Percentiles rank a stretch among this genome's conserved stretches.
Conservation (phyloP, 768 basidiomycete genomes). For the Boletus subcaerulescens region DNA sequence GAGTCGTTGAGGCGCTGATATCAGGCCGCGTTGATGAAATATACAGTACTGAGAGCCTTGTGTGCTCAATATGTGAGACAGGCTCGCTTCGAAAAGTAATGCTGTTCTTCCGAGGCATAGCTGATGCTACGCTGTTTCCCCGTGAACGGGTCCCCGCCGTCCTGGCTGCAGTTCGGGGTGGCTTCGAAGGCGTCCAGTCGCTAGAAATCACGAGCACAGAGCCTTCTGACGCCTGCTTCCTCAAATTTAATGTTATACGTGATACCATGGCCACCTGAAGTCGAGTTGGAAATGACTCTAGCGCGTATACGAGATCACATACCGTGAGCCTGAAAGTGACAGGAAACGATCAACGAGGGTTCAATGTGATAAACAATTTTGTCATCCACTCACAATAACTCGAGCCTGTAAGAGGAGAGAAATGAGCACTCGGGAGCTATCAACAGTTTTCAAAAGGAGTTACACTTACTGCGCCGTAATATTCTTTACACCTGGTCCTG, state of each 20-base stretch:
- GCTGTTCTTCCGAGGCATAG: not conserved
- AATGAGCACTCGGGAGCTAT: not conserved
- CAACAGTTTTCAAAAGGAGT: not conserved
- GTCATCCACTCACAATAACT: constrained; percentile 39
- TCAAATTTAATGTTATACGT: constrained; percentile 61
- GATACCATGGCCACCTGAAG: constrained; percentile 63
- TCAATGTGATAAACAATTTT: not conserved
- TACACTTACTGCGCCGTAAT: constrained; percentile 33
- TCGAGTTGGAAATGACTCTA: not conserved
- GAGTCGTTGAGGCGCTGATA: not conserved
- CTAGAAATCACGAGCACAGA: not conserved
- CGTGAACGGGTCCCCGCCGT: not conserved
- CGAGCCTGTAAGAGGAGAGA: constrained; percentile 22
- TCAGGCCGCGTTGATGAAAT: not conserved
- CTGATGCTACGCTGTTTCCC: not conserved
- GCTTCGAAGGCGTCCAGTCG: not conserved
- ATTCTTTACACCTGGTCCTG: constrained; percentile 32
- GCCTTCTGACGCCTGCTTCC: constrained; percentile 30
- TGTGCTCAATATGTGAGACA: not conserved
- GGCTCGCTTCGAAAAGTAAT: not conserved
- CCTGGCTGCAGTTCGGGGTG: not conserved
- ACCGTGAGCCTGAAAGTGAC: constrained; percentile 19
- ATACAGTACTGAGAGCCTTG: constrained; percentile 1
- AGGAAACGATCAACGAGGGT: constrained; percentile 34
- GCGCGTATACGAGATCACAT: not conserved